Percentiles rank a stretch among this genome's conserved stretches.
Conservation (phyloP, 352 stramenopile genomes). For the Phytophthora pseudosyringae region DNA sequence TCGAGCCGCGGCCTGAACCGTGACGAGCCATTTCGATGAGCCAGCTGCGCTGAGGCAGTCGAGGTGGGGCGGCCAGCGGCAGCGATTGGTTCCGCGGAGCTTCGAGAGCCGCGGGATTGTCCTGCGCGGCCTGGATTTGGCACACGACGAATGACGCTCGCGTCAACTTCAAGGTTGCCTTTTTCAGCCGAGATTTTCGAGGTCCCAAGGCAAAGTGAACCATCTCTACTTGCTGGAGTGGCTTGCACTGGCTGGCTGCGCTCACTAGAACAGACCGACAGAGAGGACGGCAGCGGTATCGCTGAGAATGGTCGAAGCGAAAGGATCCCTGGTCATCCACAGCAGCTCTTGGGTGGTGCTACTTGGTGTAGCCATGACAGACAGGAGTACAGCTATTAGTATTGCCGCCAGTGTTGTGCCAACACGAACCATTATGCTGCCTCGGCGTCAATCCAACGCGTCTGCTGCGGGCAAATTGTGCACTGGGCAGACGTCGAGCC, state of each 20-base stretch:
- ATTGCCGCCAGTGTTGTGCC: conserved; percentile 3
- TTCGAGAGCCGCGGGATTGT: conserved; percentile 6
- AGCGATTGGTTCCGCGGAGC: conserved; percentile 20
- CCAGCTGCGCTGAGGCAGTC: conserved; percentile 28
- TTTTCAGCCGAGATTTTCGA: conserved; percentile 10
- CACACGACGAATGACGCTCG: conserved; percentile 8
- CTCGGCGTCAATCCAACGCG: background rate
- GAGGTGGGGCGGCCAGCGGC: conserved; percentile 8
- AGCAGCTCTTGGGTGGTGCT: background rate
- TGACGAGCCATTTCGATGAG: conserved; percentile 34
- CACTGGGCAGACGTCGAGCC: background rate
- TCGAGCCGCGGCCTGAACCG: conserved; percentile 3
- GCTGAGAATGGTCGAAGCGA: background rate
- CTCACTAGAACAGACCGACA: conserved; percentile 3
- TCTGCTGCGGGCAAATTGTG: background rate
- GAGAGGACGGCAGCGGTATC: background rate
- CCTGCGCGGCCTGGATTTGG: conserved; percentile 9
- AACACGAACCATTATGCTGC: background rate
- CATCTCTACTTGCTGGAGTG: conserved; percentile 1
- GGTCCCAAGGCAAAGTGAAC: background rate
- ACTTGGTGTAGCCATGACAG: conserved; percentile 19
- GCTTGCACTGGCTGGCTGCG: conserved; percentile 3
- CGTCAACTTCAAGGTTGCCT: conserved; percentile 35
- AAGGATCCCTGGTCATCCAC: no score
- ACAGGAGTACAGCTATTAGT: conserved; percentile 10